Conservation (phyloP, 225 moss, liverwort and hornwort genomes). For the Pseudisothecium myosuroides region DNA sequence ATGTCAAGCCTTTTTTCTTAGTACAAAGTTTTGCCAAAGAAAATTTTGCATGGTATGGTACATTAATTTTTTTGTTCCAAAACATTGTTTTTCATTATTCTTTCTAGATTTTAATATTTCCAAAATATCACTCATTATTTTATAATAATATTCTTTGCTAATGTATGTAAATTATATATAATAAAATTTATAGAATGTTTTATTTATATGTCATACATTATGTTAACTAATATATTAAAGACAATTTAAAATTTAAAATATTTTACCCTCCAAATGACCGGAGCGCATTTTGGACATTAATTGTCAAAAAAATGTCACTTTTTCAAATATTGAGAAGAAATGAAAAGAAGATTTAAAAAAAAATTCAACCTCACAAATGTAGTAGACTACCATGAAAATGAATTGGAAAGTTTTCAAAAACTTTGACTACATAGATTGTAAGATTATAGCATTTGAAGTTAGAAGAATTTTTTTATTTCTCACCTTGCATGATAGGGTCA, state of each 20-base stretch:
- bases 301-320: neutral
- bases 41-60: neutral
- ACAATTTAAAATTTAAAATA: neutral
- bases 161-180: neutral
- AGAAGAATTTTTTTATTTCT: too few relatives aligned
- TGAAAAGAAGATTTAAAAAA: neutral
- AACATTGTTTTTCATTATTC: neutral
- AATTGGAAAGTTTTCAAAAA: too few relatives aligned
- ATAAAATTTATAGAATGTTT: neutral
- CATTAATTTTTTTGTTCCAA: neutral
- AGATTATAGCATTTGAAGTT: too few relatives aligned
- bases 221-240: neutral
- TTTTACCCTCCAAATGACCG: fast-evolving
- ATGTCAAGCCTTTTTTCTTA: neutral
- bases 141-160: too few relatives aligned
- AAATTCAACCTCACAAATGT: neutral
- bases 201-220: neutral
- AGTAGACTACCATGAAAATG: too few relatives aligned
- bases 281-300: too few relatives aligned
- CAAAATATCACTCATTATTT: neutral
- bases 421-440: too few relatives aligned
- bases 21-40: neutral
- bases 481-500: too few relatives aligned
- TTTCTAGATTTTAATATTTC: neutral
- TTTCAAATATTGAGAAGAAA: neutral